Conservation (phyloP, 2,329 filamentous ascomycete genomes). For the Tolypocladium capitatum region DNA sequence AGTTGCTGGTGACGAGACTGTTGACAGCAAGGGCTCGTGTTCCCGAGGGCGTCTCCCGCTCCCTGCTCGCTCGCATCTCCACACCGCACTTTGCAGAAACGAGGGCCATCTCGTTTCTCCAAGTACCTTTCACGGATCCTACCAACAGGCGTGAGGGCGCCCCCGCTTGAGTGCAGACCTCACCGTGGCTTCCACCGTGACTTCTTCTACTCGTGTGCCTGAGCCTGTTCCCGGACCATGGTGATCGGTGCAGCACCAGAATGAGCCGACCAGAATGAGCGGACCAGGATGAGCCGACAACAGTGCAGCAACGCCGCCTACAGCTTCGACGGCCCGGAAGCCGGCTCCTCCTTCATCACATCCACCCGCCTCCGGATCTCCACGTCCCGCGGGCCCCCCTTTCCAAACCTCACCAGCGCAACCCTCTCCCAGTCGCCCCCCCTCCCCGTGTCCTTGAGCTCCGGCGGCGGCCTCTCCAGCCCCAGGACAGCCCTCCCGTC, state of each 20-base stretch:
- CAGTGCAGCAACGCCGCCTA: not conserved
- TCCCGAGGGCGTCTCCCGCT: no score
- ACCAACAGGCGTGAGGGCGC: no score
- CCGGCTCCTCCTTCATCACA: constrained; percentile 31
- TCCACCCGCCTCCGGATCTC: constrained; percentile 39
- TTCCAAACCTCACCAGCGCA: constrained; percentile 40
- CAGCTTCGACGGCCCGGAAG: not conserved
- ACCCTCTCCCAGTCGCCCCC: constrained; percentile 47
- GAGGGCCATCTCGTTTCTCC: not conserved
- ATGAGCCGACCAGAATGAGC: no score
- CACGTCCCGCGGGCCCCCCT: constrained; percentile 36
- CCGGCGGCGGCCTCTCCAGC: constrained; percentile 44
- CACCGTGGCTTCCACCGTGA: no score
- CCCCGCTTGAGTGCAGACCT: not conserved
- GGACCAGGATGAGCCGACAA: no score
- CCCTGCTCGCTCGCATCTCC: not conserved
- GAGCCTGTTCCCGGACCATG: not conserved
- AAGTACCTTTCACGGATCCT: not conserved
- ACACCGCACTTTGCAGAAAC: not conserved
- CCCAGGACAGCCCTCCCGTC: constrained; percentile 39
- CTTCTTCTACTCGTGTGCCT: not conserved
- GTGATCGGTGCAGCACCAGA: not conserved
- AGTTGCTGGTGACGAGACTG: no score
- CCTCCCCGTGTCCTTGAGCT: constrained; percentile 32
- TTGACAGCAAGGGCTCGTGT: no score